These are phyloP conservation scores for Drechmeria coniospora DNA, from an alignment of 2,329 filamentous ascomycete species.

Conservation along the genomic window DNA sequence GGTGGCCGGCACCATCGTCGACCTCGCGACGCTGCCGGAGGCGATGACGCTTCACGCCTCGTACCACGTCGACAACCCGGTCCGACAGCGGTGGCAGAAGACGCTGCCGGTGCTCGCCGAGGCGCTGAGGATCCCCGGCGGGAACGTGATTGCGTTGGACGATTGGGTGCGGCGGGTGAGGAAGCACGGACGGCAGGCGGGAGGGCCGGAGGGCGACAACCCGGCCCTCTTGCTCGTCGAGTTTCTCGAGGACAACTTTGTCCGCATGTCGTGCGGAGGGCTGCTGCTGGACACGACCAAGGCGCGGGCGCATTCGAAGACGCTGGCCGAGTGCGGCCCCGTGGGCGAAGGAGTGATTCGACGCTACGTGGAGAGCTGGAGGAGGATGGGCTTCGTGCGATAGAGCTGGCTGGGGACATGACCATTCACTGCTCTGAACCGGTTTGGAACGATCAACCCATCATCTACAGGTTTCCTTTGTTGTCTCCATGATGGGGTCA, in stretches of 20 bases:
- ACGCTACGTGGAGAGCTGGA: slow-evolving; percentile 1
- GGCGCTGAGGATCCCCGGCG: background rate
- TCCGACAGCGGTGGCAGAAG: slow-evolving; percentile 6
- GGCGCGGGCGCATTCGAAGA: slow-evolving; percentile 4
- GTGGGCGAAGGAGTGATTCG: background rate
- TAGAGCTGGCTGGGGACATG: no score
- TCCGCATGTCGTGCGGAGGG: slow-evolving; percentile 6
- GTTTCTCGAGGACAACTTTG: slow-evolving; percentile 4
- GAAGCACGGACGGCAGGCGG: background rate
- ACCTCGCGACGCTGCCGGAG: slow-evolving; percentile 2
- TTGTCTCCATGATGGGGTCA: no score
- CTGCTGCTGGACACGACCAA: slow-evolving; percentile 3
- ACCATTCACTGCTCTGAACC: no score
- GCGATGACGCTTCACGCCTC: slow-evolving; percentile 1
- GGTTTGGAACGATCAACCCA: no score
- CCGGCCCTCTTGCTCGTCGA: slow-evolving; percentile 3
- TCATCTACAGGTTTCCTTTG: no score
- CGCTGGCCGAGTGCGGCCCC: slow-evolving; percentile 1
- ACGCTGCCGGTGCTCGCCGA: slow-evolving; percentile 2
- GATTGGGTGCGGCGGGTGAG: slow-evolving; percentile 4
- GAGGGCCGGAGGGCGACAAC: slow-evolving; percentile 2
- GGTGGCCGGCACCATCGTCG: slow-evolving; percentile 3
- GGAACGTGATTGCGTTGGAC: slow-evolving; percentile 1
- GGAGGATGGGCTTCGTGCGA: background rate
- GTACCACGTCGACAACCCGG: slow-evolving; percentile 11